Base-by-base conservation (phyloP, 2,329 filamentous ascomycete genomes). In the Pochonia chlamydosporia region DNA sequence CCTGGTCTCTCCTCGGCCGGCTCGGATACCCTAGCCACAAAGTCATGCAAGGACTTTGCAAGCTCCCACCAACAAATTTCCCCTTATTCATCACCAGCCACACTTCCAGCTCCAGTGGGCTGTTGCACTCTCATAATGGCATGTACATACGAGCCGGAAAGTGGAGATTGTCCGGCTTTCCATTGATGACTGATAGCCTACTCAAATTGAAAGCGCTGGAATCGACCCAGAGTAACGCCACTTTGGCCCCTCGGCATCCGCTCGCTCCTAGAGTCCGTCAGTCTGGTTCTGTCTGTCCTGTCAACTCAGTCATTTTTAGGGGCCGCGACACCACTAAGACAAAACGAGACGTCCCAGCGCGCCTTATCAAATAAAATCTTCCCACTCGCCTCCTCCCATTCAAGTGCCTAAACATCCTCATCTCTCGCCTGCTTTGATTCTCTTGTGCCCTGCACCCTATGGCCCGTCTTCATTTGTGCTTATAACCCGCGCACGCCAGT, bases 211-310 rank as follows among this genome's bases (percentile, higher is more conserved):
- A n/a, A n/a, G n/a, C n/a, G n/a, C n/a, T n/a, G n/a, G n/a, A 14
- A 43, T 46, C 43, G 21, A 31, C 28, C 40, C 40, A 47, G 20
- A 40, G 39, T 49, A 44, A 47, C 40, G 44, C 48, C 44, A 47
- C 47, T 26, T 44, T 31, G 23, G 5, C 10, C 24, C 45, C 21
- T 43, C 48, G 45, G 42, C 36, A 31, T 44, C 48, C 33, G 33
- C 20, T 46, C 31, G 16, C 16, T 44, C n/a, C 41, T 7, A 5
- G 26, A 42, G 14, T 28, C 20, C 9, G 35, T 36, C 11, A 37
- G 26, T 13, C 26, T 23, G 26, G 28, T 33, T 3, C 23, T 33
- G 39, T 42, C 7, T 14, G 5, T 5, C 23, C n/a, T 35, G 16
- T 39, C 25, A 37, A 7, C 13, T 28, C 13, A 28, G 26, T 7